Evolutionary conservation across 257 asterid species (phyloP).

Genomic region (Fraxinus anomala): DNA sequence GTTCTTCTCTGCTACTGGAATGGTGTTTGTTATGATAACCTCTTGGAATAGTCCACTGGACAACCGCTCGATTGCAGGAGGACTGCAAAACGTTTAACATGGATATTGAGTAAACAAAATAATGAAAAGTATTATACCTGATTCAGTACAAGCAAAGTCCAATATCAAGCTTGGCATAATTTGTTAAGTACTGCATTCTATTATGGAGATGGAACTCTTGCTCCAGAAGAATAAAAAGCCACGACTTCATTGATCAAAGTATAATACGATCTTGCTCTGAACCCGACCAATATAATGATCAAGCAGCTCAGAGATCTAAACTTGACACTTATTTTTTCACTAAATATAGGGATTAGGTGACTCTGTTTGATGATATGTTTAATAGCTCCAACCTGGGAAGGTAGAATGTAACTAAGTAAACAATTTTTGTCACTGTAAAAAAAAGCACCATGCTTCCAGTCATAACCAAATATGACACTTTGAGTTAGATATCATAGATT

Average conservation of each 20-base stretch:
- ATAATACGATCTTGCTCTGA: background rate
- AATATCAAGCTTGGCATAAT: background rate
- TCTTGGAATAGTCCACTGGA: conserved; percentile 94
- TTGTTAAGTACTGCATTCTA: background rate
- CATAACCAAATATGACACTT: no score
- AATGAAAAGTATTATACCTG: background rate
- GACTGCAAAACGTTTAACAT: conserved; percentile 53
- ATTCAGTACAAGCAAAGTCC: background rate
- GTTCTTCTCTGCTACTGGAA: conserved; percentile 82
- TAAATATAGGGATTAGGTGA: background rate
- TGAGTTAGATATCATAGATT: conserved; percentile 5
- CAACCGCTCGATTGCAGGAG: conserved; percentile 90
- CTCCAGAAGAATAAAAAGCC: conserved; percentile 1
- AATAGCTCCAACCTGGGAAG: background rate
- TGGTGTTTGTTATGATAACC: conserved; percentile 90
- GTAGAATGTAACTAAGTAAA: background rate
- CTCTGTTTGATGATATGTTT: background rate
- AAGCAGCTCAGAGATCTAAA: conserved; percentile 18
- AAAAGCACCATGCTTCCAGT: background rate
- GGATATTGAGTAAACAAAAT: background rate
- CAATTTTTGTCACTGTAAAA: no score
- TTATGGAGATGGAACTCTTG: background rate
- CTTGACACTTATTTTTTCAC: background rate
- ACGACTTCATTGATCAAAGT: background rate
- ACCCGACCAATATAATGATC: background rate